Evolutionary conservation across 1,139 yeast species (phyloP).

Genomic region (Wickerhamiella pararugosa): DNA sequence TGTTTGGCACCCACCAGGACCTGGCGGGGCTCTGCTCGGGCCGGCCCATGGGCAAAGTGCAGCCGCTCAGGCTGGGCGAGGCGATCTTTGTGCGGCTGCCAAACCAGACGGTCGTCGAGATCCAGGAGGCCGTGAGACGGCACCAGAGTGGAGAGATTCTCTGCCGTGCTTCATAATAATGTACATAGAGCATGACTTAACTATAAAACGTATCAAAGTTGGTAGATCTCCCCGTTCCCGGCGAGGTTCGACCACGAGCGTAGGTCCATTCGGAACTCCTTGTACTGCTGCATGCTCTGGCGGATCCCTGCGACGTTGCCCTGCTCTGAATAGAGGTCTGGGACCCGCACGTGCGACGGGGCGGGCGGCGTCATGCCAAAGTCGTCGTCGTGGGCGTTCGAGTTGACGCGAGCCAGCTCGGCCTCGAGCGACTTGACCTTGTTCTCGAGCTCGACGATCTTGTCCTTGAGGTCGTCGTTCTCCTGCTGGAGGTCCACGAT

Average conservation of each 20-base stretch:
- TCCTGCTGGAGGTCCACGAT: conserved; percentile 18
- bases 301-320: conserved; percentile 19
- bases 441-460: conserved; percentile 17
- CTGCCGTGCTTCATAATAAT: conserved; percentile 50
- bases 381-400: conserved; percentile 11
- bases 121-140: conserved; percentile 73
- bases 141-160: conserved; percentile 63
- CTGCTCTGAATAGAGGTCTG: conserved; percentile 24
- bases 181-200: background rate
- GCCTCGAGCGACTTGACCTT: conserved; percentile 28
- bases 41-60: conserved; percentile 52
- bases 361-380: conserved; percentile 19
- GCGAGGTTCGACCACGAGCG: conserved; percentile 37
- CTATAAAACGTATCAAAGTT: too few species aligned
- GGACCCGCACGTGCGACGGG: conserved; percentile 21
- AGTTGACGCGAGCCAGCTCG: conserved; percentile 28
- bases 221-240: too few species aligned
- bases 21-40: conserved; percentile 66
- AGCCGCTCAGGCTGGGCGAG: conserved; percentile 85
- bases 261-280: conserved; percentile 81
- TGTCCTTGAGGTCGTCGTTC: conserved; percentile 18
- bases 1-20: conserved; percentile 47
- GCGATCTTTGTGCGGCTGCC: conserved; percentile 45
- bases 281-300: conserved; percentile 43
- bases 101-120: conserved; percentile 43